Evolutionary conservation across 176 grass and related monocot genomes (phyloP).

Genomic region (Pharus latifolius): DNA sequence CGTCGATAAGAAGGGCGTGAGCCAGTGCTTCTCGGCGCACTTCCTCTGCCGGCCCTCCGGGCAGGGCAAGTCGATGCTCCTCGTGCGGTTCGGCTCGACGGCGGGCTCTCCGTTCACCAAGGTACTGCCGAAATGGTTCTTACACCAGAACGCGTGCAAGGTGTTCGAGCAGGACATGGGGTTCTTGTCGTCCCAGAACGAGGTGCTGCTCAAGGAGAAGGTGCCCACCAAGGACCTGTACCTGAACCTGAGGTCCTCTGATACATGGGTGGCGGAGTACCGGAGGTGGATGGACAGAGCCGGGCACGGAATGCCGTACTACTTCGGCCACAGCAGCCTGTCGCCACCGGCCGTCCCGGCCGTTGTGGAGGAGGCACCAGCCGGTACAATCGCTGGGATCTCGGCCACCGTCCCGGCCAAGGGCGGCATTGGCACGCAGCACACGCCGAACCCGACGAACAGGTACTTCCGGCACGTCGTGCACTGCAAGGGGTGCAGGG

Average conservation of each 20-base stretch:
- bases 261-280: slow-evolving; percentile 93
- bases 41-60: slow-evolving; percentile 77
- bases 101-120: slow-evolving; percentile 2
- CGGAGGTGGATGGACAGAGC: slow-evolving; percentile 92
- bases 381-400: slow-evolving; percentile 51
- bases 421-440: slow-evolving; percentile 50
- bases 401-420: slow-evolving; percentile 75
- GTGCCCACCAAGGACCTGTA: slow-evolving; percentile 77
- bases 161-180: slow-evolving; percentile 99
- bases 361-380: slow-evolving; percentile 72
- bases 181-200: slow-evolving; percentile 92
- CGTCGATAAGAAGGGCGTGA: slow-evolving; percentile 41
- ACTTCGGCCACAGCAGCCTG: slow-evolving; percentile 75
- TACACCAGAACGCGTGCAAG: slow-evolving; percentile 78
- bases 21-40: slow-evolving; percentile 58
- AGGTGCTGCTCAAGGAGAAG: slow-evolving; percentile 78
- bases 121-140: slow-evolving; percentile 51
- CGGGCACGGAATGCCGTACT: slow-evolving; percentile 86
- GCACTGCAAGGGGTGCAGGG: slow-evolving; percentile 81
- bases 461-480: slow-evolving; percentile 84
- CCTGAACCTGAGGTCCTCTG: slow-evolving; percentile 69
- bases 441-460: slow-evolving; percentile 81
- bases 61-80: slow-evolving; percentile 78
- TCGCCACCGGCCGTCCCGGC: slow-evolving; percentile 45
- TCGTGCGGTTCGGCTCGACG: slow-evolving; percentile 63